A percentile compares a stretch with the other conserved stretches of the same genome.
phyloP scores from a whole-genome alignment of 1,284 basidiomycete species.

The Puccinia polysora region DNA sequence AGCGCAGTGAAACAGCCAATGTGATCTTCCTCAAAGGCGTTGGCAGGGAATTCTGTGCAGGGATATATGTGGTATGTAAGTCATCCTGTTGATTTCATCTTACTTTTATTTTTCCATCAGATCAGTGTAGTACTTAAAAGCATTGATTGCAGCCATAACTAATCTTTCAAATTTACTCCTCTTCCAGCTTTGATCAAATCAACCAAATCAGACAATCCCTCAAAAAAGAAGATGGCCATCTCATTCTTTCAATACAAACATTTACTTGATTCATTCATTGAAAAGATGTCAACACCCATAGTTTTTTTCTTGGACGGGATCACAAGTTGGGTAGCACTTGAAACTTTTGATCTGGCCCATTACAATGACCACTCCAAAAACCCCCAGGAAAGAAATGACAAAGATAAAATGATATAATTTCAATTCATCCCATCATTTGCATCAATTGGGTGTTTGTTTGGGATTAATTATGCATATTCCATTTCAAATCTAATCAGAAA shows the following conservation, averaged over 20 bases:
- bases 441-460: conserved; percentile 87
- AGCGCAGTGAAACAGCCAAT: conserved; percentile 66
- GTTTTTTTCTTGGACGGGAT: conserved; percentile 83
- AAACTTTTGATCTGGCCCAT: neutral
- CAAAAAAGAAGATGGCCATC: conserved; percentile 60
- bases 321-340: conserved; percentile 64
- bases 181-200: conserved; percentile 46
- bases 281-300: conserved; percentile 76
- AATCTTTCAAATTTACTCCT: neutral
- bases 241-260: conserved; percentile 93
- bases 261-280: conserved; percentile 78
- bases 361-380: too few species aligned
- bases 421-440: conserved; percentile 12
- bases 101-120: conserved; percentile 52
- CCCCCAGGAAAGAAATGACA: too few species aligned
- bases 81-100: too few species aligned
- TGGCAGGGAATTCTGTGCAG: conserved; percentile 84
- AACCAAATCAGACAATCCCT: conserved; percentile 46
- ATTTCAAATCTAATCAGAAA: conserved; percentile 89
- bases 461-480: conserved; percentile 82
- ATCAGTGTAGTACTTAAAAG: too few species aligned
- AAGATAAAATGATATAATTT: too few species aligned
- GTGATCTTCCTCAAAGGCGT: conserved; percentile 72
- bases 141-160: neutral
- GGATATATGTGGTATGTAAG: conserved; percentile 81